These are phyloP conservation scores for Trichoderma guizhouense DNA, from an alignment of 2,329 filamentous ascomycete genomes.

Conservation along the genomic window DNA sequence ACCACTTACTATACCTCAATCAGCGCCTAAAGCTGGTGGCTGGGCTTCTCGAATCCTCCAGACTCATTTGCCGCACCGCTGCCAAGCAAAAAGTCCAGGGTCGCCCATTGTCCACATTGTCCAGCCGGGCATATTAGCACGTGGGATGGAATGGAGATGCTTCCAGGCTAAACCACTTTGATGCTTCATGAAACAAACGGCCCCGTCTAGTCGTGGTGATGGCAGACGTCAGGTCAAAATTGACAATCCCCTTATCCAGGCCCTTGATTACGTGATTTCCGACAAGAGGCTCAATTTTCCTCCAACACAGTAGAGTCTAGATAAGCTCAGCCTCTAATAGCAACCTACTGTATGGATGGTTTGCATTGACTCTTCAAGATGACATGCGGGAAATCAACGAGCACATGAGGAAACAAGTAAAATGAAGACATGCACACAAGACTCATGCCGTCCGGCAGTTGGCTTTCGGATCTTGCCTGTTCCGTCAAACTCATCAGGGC, in stretches of 20 bases:
- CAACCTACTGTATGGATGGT: not conserved
- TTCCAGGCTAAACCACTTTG: constrained; percentile 11
- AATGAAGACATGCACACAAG: not conserved
- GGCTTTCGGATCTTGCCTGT: not conserved
- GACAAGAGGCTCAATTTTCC: not conserved
- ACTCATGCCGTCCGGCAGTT: not conserved
- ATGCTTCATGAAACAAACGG: constrained; percentile 11
- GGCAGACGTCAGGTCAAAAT: constrained; percentile 3
- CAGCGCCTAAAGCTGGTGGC: not conserved
- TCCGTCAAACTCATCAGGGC: constrained; percentile 1
- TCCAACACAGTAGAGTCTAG: not conserved
- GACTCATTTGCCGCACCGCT: not conserved
- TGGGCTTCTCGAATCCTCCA: not conserved
- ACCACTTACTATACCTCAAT: not conserved
- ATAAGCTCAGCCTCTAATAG: not conserved
- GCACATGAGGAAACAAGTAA: not conserved
- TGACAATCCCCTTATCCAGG: not conserved
- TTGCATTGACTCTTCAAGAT: not conserved
- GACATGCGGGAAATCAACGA: not conserved
- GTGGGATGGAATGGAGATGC: constrained; percentile 8
- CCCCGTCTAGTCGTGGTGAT: not conserved
- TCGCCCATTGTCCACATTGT: not conserved
- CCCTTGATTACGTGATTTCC: constrained; percentile 11
- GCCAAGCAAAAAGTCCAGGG: not conserved
- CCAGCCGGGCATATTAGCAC: constrained; percentile 12